Conservation (phyloP, 495 filamentous ascomycete genomes). For the Penicillium coffeae region DNA sequence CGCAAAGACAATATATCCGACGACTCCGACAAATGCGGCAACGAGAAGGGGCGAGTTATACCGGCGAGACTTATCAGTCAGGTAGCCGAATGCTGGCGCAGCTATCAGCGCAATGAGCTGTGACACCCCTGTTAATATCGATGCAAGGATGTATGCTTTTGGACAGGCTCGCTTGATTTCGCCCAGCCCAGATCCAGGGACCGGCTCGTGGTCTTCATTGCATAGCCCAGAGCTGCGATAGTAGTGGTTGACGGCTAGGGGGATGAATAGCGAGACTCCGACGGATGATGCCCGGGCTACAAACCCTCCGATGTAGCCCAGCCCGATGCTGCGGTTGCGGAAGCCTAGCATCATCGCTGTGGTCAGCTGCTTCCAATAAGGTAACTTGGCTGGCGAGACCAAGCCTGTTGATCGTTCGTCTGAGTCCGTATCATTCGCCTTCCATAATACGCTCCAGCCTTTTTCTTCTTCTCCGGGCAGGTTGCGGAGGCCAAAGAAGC, state of each 20-base stretch:
- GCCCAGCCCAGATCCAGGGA: conserved; percentile 45
- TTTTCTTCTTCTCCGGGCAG: conserved; percentile 77
- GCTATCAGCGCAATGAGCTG: conserved; percentile 81
- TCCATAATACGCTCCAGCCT: conserved; percentile 51
- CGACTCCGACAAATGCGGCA: conserved; percentile 65
- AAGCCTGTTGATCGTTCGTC: background rate
- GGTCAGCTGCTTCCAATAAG: conserved; percentile 45
- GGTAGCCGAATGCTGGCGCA: conserved; percentile 81
- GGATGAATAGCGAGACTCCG: conserved; percentile 89
- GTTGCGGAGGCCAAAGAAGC: conserved; percentile 74
- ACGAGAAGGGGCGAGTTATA: conserved; percentile 72
- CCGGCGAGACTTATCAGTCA: conserved; percentile 57
- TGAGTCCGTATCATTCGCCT: background rate
- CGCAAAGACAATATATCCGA: conserved; percentile 73
- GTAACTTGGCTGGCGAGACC: conserved; percentile 7
- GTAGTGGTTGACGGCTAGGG: conserved; percentile 84
- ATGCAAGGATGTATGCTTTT: conserved; percentile 78
- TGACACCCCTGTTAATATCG: conserved; percentile 79
- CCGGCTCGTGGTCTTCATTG: conserved; percentile 50
- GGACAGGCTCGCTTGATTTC: conserved; percentile 78
- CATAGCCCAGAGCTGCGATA: conserved; percentile 82
- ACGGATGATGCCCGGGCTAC: conserved; percentile 95
- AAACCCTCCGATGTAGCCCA: conserved; percentile 91
- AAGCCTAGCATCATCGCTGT: conserved; percentile 71
- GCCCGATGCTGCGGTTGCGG: conserved; percentile 67